Conservation (phyloP, 768 basidiomycete species). For the Suillus spraguei region DNA sequence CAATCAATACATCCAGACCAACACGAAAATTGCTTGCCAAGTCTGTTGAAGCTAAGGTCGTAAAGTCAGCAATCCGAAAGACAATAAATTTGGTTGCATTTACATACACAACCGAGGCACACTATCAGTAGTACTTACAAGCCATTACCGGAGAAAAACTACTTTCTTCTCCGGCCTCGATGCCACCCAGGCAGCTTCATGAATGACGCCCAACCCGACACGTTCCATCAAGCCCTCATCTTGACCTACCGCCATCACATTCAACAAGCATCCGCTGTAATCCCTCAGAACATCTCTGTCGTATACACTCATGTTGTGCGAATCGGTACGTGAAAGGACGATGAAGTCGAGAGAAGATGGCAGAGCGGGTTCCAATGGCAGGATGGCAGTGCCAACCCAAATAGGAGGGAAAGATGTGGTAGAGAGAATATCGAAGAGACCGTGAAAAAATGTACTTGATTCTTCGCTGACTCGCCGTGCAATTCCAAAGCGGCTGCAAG, state of each 20-base stretch:
- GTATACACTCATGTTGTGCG: slow-evolving; percentile 8
- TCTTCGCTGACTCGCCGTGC: not conserved
- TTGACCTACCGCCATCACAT: slow-evolving; percentile 24
- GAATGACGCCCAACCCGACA: not conserved
- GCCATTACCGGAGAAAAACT: not conserved
- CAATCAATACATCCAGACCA: not conserved
- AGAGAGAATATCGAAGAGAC: not conserved
- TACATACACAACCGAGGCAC: not conserved
- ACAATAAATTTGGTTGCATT: not conserved
- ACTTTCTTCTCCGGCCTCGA: not conserved
- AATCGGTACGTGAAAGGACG: slow-evolving; percentile 20
- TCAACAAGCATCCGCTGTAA: slow-evolving; percentile 22
- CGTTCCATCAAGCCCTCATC: not conserved
- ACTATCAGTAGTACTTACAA: too few relatives aligned
- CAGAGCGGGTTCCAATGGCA: not conserved
- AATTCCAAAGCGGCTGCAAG: not conserved
- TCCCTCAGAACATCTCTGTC: slow-evolving; percentile 3
- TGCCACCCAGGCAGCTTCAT: not conserved
- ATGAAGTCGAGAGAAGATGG: slow-evolving; percentile 19
- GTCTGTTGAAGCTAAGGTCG: not conserved
- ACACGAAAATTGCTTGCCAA: not conserved
- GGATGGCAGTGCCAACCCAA: not conserved
- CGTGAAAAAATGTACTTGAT: not conserved
- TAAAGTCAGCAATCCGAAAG: not conserved
- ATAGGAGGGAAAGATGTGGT: not conserved